Evolutionary conservation across 2,329 filamentous ascomycete genomes (phyloP).

Genomic region (Cephalotrichum gorgonifer): DNA sequence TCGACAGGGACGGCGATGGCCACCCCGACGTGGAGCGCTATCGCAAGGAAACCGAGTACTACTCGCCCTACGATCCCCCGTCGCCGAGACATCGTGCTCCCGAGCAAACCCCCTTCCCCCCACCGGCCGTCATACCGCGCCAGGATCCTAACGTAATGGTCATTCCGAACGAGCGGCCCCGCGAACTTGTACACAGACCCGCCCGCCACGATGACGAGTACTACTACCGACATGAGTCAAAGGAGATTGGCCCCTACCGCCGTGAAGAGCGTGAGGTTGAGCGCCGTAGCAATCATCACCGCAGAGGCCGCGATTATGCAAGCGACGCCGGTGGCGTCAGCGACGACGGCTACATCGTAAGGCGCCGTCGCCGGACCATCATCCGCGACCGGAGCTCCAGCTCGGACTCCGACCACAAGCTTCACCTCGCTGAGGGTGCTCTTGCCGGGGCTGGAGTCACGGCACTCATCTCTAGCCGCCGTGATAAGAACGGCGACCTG

Average conservation of each 20-base stretch:
- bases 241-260: conserved; percentile 30
- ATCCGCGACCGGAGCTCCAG: conserved; percentile 36
- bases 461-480: conserved; percentile 46
- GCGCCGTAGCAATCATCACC: conserved; percentile 15
- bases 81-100: conserved; percentile 42
- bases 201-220: conserved; percentile 33
- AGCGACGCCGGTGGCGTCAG: conserved; percentile 24
- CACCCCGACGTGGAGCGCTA: conserved; percentile 37
- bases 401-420: conserved; percentile 36
- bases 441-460: conserved; percentile 52
- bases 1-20: conserved; percentile 27
- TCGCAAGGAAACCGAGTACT: conserved; percentile 54
- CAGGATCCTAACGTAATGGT: conserved; percentile 34
- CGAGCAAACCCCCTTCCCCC: conserved; percentile 43
- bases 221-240: conserved; percentile 37
- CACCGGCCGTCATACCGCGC: conserved; percentile 39
- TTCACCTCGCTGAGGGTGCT: conserved; percentile 53
- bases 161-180: conserved; percentile 27
- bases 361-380: conserved; percentile 33
- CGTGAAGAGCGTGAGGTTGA: conserved; percentile 17
- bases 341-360: conserved; percentile 36
- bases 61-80: conserved; percentile 37
- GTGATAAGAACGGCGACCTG: conserved; percentile 38
- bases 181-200: conserved; percentile 23
- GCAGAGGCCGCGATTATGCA: conserved; percentile 25